These are phyloP conservation scores for Rhizopogon vinicolor DNA, from an alignment of 768 basidiomycete genomes.

Conservation along the genomic window DNA sequence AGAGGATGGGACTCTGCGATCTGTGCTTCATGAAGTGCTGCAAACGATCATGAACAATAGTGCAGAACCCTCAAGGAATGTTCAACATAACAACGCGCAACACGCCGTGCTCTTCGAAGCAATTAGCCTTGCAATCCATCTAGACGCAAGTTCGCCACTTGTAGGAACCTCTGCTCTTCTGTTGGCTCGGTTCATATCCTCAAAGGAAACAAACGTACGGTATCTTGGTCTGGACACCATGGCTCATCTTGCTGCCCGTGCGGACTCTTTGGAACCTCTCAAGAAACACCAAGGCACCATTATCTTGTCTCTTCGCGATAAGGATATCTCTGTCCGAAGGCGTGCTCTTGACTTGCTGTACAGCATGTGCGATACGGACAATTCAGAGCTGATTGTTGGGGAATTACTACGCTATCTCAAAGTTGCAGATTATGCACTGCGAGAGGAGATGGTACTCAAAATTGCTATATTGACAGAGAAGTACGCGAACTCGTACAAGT, in stretches of 20 bases:
- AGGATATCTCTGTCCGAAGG: constrained; percentile 94
- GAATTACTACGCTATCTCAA: constrained; percentile 91
- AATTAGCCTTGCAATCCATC: constrained; percentile 92
- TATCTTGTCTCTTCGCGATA: constrained; percentile 90
- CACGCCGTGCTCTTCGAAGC: constrained; percentile 98
- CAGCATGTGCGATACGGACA: constrained; percentile 99
- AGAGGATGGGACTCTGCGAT: constrained; percentile 83
- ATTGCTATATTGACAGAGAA: constrained; percentile 99
- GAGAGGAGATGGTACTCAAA: constrained; percentile 99
- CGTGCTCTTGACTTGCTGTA: constrained; percentile 94
- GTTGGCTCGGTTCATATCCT: constrained; percentile 93
- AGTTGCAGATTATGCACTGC: constrained; percentile 93
- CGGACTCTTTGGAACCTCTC: constrained; percentile 86
- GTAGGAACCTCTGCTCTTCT: constrained; percentile 86
- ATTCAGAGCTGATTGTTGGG: constrained; percentile 93
- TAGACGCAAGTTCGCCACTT: constrained; percentile 86
- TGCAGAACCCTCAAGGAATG: constrained; percentile 87
- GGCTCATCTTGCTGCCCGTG: constrained; percentile 94
- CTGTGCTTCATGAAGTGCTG: constrained; percentile 76
- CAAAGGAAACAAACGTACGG: constrained; percentile 97
- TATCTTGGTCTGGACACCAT: constrained; percentile 97
- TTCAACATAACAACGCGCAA: constrained; percentile 98
- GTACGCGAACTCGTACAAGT: constrained; percentile 95
- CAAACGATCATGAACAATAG: constrained; percentile 89
- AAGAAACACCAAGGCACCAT: constrained; percentile 96